Evolutionary conservation across 2,329 filamentous ascomycete genomes (phyloP).

Genomic region (Colletotrichum sp.): DNA sequence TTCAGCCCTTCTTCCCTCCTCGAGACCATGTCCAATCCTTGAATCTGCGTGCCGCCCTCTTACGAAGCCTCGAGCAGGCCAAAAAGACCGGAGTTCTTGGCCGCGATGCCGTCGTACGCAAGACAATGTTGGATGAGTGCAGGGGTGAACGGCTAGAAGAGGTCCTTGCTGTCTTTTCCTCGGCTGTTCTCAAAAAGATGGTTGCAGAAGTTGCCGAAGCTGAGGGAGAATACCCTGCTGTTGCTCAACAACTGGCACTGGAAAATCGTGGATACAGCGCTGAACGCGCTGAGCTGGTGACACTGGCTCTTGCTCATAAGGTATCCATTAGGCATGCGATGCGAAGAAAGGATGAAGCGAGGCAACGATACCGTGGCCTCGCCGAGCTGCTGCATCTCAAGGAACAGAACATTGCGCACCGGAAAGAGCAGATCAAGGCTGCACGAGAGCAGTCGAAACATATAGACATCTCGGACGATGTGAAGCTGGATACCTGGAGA

Average conservation of each 20-base stretch:
- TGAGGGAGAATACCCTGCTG: conserved; percentile 45
- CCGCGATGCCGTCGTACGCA: conserved; percentile 80
- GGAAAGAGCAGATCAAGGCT: conserved; percentile 52
- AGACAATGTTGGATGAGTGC: conserved; percentile 97
- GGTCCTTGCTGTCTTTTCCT: conserved; percentile 82
- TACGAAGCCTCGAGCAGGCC: conserved; percentile 79
- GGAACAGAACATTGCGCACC: conserved; percentile 59
- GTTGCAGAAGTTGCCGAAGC: conserved; percentile 50
- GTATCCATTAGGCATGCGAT: conserved; percentile 66
- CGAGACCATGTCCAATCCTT: conserved; percentile 89
- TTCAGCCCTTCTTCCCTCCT: conserved; percentile 89
- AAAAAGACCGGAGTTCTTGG: conserved; percentile 89
- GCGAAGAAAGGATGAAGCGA: conserved; percentile 63
- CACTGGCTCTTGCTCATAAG: conserved; percentile 76
- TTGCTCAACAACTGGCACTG: conserved; percentile 61
- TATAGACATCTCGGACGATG: conserved; percentile 41
- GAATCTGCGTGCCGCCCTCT: conserved; percentile 84
- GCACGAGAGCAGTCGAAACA: conserved; percentile 28
- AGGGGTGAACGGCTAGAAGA: conserved; percentile 91
- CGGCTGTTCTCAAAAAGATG: conserved; percentile 76
- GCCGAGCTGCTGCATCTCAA: conserved; percentile 68
- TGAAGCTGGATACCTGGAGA: conserved; percentile 58
- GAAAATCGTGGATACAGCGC: conserved; percentile 64
- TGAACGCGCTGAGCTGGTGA: conserved; percentile 61
- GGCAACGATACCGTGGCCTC: conserved; percentile 67